These are phyloP conservation scores for Lupinus albus DNA, from an alignment of 306 rosid genomes.

Conservation along the genomic window DNA sequence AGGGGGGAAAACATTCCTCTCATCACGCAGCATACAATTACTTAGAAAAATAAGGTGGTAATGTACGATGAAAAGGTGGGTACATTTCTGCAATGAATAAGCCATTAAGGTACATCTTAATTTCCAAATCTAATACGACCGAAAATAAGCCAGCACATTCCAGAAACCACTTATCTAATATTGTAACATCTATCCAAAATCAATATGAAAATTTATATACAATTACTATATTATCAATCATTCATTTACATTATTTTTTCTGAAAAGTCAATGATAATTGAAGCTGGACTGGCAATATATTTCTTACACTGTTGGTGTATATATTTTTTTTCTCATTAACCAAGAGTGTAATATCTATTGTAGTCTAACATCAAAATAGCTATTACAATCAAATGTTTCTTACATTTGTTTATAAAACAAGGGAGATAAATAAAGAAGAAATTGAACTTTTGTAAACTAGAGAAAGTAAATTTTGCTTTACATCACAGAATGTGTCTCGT, in stretches of 20 bases:
- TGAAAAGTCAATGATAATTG: no score
- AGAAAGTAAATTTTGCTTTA: constrained; percentile 2
- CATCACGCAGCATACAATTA: constrained; percentile 1
- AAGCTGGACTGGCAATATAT: no score
- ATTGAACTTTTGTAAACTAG: not conserved
- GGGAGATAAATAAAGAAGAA: not conserved
- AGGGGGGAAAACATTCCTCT: not conserved
- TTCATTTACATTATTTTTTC: no score
- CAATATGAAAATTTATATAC: no score
- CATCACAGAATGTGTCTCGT: constrained; percentile 6
- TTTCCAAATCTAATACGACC: constrained; percentile 36
- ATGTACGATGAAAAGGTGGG: constrained; percentile 24
- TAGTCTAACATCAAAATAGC: no score
- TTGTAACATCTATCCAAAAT: no score
- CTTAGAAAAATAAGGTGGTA: constrained; percentile 23
- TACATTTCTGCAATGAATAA: constrained; percentile 38
- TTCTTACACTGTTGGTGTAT: no score
- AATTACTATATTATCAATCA: no score
- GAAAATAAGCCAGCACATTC: constrained; percentile 41
- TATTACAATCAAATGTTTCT: no score
- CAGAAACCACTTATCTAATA: not conserved
- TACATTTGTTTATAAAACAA: not conserved
- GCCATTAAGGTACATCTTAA: constrained; percentile 15
- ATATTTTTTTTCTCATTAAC: no score
- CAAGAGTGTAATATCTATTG: no score